These are phyloP conservation scores for Pseudocercospora fuligena DNA, from an alignment of 2,329 filamentous ascomycete species.

Conservation along the genomic window DNA sequence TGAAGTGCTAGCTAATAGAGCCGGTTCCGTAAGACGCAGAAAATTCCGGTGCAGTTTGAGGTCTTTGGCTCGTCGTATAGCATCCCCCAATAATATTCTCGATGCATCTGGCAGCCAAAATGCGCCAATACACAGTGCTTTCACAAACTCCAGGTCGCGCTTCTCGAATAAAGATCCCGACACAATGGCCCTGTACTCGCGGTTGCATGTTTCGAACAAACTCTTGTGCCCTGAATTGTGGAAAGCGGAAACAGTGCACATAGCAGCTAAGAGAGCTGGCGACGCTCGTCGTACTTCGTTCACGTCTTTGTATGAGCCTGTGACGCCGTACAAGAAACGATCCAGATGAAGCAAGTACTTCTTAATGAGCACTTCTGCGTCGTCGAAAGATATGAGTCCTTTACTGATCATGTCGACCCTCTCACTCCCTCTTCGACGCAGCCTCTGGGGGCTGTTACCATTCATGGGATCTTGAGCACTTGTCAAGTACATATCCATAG, in stretches of 20 bases:
- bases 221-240: slow-evolving; percentile 61
- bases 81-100: slow-evolving; percentile 65
- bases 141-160: slow-evolving; percentile 61
- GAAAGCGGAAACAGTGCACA: slow-evolving; percentile 62
- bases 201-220: slow-evolving; percentile 60
- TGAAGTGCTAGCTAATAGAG: slow-evolving; percentile 9
- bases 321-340: slow-evolving; percentile 55
- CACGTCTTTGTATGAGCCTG: slow-evolving; percentile 53
- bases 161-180: slow-evolving; percentile 63
- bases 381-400: slow-evolving; percentile 51
- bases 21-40: slow-evolving; percentile 6
- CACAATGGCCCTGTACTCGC: slow-evolving; percentile 62
- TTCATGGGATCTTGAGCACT: slow-evolving; percentile 40
- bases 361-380: slow-evolving; percentile 49
- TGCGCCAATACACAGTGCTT: slow-evolving; percentile 64
- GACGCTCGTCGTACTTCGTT: slow-evolving; percentile 58
- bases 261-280: slow-evolving; percentile 59
- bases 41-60: slow-evolving; percentile 34
- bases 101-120: slow-evolving; percentile 68
- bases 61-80: slow-evolving; percentile 56
- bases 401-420: slow-evolving; percentile 56
- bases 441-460: slow-evolving; percentile 38
- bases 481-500: slow-evolving; percentile 32
- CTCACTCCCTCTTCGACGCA: slow-evolving; percentile 48
- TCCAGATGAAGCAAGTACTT: slow-evolving; percentile 52